phyloP scores from a whole-genome alignment of 495 filamentous ascomycete species.

The Penicillium atrosanguineum region DNA sequence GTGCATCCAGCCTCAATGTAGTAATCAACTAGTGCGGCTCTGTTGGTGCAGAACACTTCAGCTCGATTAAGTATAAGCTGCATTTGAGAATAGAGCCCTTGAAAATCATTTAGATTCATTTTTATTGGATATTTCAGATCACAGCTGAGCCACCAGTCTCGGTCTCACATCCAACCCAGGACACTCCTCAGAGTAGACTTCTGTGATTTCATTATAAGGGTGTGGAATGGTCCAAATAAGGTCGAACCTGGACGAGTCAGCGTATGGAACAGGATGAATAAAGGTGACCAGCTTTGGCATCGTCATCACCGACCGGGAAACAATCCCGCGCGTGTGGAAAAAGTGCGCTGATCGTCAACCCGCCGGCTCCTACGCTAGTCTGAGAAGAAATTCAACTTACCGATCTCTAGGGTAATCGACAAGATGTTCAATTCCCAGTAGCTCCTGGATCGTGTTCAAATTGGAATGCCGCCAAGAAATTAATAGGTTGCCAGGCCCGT shows the following conservation, averaged over 20 bases:
- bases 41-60: too few relatives aligned
- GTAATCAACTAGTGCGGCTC: too few relatives aligned
- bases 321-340: background rate
- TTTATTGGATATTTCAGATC: background rate
- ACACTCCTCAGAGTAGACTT: slow-evolving; percentile 38
- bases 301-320: background rate
- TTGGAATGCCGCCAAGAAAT: slow-evolving; percentile 32
- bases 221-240: slow-evolving; percentile 49
- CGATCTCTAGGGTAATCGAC: slow-evolving; percentile 28
- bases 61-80: too few relatives aligned
- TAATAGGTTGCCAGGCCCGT: slow-evolving; percentile 30
- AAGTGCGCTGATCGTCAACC: background rate
- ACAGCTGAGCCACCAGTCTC: slow-evolving; percentile 18
- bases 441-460: slow-evolving; percentile 19
- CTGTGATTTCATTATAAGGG: slow-evolving; percentile 38
- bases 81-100: background rate
- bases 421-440: slow-evolving; percentile 16
- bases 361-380: background rate
- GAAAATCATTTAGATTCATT: background rate
- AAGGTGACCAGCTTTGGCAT: background rate
- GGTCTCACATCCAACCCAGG: slow-evolving; percentile 35
- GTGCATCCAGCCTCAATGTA: too few relatives aligned
- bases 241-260: slow-evolving; percentile 34
- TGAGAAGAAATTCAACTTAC: slow-evolving; percentile 16
- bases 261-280: background rate